Percentiles rank a stretch among this genome's conserved stretches.
Evolutionary conservation across 2,329 filamentous ascomycete species (phyloP).

Genomic region (Neonectria hederae): DNA sequence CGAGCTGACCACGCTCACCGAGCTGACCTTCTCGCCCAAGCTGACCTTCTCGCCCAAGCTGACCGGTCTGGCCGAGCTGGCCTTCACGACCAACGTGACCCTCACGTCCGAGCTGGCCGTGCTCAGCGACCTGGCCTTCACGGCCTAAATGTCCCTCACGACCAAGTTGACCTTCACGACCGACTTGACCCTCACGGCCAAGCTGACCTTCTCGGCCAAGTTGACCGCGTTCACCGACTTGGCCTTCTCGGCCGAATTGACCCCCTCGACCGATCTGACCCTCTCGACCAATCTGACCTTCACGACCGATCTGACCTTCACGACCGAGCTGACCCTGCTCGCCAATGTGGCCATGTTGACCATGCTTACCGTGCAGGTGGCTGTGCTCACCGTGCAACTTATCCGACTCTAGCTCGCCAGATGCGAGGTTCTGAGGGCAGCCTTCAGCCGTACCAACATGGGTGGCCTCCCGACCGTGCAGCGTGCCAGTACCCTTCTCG

Average conservation of each 20-base stretch:
- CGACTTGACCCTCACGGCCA: no score
- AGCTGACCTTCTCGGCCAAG: no score
- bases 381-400: neutral
- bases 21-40: no score
- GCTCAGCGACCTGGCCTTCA: no score
- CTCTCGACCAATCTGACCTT: neutral
- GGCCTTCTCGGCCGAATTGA: neutral
- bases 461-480: slow-evolving; percentile 64
- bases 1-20: neutral
- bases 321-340: neutral
- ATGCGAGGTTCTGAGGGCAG: slow-evolving; percentile 57
- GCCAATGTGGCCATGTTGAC: neutral
- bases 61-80: neutral
- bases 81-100: neutral
- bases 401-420: neutral
- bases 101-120: neutral
- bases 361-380: neutral
- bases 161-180: no score
- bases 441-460: slow-evolving; percentile 68
- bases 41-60: no score
- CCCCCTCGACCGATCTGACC: neutral
- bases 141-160: no score
- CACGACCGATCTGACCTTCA: neutral
- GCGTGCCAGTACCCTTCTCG: slow-evolving; percentile 53
- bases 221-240: no score